Evolutionary conservation across 805 yeast genomes (phyloP).

Genomic region (Wickerhamiella sorbophila): DNA sequence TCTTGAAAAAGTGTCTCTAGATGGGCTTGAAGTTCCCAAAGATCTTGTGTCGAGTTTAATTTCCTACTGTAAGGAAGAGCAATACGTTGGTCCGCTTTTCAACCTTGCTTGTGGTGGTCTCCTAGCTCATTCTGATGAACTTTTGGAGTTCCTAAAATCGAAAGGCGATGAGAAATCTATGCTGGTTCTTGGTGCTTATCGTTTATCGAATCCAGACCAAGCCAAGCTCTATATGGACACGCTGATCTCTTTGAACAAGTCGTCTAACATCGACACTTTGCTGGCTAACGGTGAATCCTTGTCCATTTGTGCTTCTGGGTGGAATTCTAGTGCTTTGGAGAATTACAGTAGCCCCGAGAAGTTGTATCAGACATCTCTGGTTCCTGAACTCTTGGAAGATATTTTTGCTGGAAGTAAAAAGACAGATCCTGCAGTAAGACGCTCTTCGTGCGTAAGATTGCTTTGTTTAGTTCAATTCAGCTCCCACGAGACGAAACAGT

Average conservation of each 20-base stretch:
- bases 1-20: neutral
- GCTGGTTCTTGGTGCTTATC: conserved; percentile 40
- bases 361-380: conserved; percentile 20
- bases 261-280: conserved; percentile 61
- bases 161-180: conserved; percentile 47
- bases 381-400: conserved; percentile 37
- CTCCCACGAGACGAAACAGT: conserved; percentile 33
- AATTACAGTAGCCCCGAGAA: conserved; percentile 26
- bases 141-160: conserved; percentile 21
- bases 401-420: conserved; percentile 54
- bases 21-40: neutral
- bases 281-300: conserved; percentile 80
- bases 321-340: conserved; percentile 36
- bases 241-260: conserved; percentile 42
- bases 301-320: conserved; percentile 55
- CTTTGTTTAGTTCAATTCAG: conserved; percentile 67
- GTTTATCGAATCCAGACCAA: conserved; percentile 28
- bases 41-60: neutral
- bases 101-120: conserved; percentile 31
- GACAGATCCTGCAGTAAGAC: conserved; percentile 34
- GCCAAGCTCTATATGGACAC: conserved; percentile 27
- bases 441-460: conserved; percentile 74
- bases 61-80: neutral
- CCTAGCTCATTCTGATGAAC: conserved; percentile 14
- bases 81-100: conserved; percentile 17